Evolutionary conservation across 2,329 filamentous ascomycete genomes (phyloP).

Genomic region (Nemania diffusa): DNA sequence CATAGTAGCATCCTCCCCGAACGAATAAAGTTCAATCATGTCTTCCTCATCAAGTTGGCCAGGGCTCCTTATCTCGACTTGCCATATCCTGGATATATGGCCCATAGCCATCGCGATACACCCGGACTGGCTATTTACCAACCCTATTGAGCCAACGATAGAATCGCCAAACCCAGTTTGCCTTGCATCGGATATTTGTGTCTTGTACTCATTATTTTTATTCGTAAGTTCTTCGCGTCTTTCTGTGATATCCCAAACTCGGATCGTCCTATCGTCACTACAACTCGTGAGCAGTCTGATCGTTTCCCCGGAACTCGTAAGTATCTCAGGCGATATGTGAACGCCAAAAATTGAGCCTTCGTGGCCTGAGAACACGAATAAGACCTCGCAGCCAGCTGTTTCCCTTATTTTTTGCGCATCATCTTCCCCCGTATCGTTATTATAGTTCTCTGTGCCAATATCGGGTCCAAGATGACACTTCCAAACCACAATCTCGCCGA

Average conservation of each 20-base stretch:
- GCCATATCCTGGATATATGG: constrained; percentile 91
- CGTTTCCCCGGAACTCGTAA: constrained; percentile 50
- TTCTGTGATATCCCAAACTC: constrained; percentile 84
- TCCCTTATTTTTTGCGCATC: constrained; percentile 4
- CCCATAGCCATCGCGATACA: constrained; percentile 81
- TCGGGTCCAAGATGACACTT: constrained; percentile 63
- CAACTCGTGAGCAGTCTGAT: constrained; percentile 84
- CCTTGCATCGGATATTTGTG: constrained; percentile 52
- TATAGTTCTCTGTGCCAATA: not conserved
- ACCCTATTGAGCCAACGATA: constrained; percentile 41
- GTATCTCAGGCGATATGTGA: constrained; percentile 72
- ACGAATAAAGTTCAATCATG: constrained; percentile 72
- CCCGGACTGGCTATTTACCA: constrained; percentile 48
- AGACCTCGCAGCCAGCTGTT: constrained; percentile 52
- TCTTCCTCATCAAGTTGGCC: constrained; percentile 34
- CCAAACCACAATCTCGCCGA: constrained; percentile 95
- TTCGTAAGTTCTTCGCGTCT: constrained; percentile 49
- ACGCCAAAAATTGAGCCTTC: constrained; percentile 96
- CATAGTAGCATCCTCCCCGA: constrained; percentile 84
- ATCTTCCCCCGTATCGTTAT: constrained; percentile 9
- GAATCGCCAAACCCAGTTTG: constrained; percentile 72
- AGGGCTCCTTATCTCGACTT: constrained; percentile 69
- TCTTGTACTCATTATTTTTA: constrained; percentile 46
- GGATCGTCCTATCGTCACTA: constrained; percentile 91
- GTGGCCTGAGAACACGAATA: constrained; percentile 72